Conservation (phyloP, 2,329 filamentous ascomycete species). For the Pseudocercospora pini-densiflorae region DNA sequence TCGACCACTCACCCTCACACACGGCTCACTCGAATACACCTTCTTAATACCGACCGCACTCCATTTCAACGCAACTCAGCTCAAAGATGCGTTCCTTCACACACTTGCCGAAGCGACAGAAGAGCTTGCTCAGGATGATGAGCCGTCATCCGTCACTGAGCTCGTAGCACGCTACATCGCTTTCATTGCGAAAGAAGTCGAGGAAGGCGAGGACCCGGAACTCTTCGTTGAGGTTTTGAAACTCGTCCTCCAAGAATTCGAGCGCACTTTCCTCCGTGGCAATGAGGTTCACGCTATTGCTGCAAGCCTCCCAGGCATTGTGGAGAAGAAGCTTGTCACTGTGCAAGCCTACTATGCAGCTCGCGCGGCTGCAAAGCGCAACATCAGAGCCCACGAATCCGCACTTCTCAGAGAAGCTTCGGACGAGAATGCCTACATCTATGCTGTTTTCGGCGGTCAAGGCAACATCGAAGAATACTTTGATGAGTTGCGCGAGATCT, state of each 20-base stretch:
- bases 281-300: constrained; percentile 96
- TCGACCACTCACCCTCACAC: constrained; percentile 84
- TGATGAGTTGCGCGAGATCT: constrained; percentile 90
- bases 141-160: constrained; percentile 94
- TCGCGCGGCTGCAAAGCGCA: constrained; percentile 78
- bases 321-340: constrained; percentile 87
- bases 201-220: constrained; percentile 89
- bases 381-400: constrained; percentile 91
- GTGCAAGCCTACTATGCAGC: constrained; percentile 92
- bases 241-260: constrained; percentile 92
- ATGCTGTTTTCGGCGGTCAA: constrained; percentile 94
- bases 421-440: constrained; percentile 81
- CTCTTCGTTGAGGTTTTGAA: constrained; percentile 93
- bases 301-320: constrained; percentile 84
- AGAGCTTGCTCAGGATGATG: constrained; percentile 96
- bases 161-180: constrained; percentile 93
- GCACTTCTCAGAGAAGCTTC: constrained; percentile 87
- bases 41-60: constrained; percentile 94
- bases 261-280: constrained; percentile 89
- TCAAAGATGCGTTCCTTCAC: constrained; percentile 87
- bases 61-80: constrained; percentile 93
- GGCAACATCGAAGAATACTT: constrained; percentile 99
- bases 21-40: constrained; percentile 94
- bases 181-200: constrained; percentile 84
- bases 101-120: constrained; percentile 90